phyloP scores from a whole-genome alignment of 257 asterid species.

The Solanum virginianum region DNA sequence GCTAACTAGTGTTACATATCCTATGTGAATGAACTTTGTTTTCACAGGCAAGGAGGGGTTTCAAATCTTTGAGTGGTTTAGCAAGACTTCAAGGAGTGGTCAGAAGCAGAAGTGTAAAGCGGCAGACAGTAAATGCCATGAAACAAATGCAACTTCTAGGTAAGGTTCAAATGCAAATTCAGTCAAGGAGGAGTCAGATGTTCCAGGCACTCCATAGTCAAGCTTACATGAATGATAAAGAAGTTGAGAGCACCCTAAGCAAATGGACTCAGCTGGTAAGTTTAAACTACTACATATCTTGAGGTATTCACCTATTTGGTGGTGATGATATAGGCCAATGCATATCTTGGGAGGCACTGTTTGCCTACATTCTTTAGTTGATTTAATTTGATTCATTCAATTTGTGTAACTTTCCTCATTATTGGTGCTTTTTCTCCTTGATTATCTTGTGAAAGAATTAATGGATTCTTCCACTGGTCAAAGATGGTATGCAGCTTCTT shows the following conservation, averaged over 20 bases:
- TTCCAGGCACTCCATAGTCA: conserved; percentile 38
- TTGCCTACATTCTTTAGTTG: background rate
- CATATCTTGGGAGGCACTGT: background rate
- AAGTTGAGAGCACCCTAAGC: conserved; percentile 48
- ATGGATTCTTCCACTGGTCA: background rate
- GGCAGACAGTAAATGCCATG: conserved; percentile 77
- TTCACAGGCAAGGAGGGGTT: conserved; percentile 63
- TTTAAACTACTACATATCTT: background rate
- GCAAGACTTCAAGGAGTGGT: conserved; percentile 93
- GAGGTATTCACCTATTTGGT: background rate
- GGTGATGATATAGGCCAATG: background rate
- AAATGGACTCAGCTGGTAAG: conserved; percentile 61
- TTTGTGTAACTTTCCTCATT: background rate
- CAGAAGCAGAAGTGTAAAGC: conserved; percentile 59
- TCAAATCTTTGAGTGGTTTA: conserved; percentile 71
- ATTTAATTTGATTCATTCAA: background rate
- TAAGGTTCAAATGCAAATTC: conserved; percentile 79
- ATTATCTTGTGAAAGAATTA: background rate
- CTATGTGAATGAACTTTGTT: background rate
- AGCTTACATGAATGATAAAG: conserved; percentile 32
- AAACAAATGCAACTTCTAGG: conserved; percentile 89
- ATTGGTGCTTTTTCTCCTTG: background rate
- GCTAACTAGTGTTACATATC: background rate
- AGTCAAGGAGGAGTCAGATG: conserved; percentile 73
- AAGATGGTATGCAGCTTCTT: background rate